Conservation (phyloP, 1,284 basidiomycete species). For the Pyrrhoderma noxium region DNA sequence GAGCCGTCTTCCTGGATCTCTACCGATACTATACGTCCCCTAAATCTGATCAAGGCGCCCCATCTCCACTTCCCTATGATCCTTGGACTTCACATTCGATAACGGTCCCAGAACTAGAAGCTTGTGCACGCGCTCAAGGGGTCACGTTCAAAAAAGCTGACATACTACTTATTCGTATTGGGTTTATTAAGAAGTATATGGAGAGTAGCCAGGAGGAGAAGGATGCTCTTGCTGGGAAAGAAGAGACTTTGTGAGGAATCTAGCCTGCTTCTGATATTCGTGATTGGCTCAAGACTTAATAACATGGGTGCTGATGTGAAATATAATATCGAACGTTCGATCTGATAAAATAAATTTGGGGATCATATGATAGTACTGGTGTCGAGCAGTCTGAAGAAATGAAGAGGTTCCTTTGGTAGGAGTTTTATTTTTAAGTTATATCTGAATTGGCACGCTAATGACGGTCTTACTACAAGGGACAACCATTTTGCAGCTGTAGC, state of each 20-base stretch:
- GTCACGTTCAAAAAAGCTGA: conserved; percentile 53
- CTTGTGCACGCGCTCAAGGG: conserved; percentile 54
- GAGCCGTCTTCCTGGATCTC: conserved; percentile 63
- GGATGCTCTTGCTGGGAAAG: conserved; percentile 34
- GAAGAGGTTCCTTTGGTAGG: conserved; percentile 63
- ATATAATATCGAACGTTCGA: too few species aligned
- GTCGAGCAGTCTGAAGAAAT: conserved; percentile 64
- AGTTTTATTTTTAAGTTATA: conserved; percentile 17
- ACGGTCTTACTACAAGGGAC: conserved; percentile 41
- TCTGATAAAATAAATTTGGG: neutral
- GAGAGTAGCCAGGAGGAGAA: conserved; percentile 38
- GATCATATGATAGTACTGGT: conserved; percentile 39
- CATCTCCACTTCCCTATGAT: conserved; percentile 45
- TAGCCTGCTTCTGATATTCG: too few species aligned
- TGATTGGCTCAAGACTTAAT: too few species aligned
- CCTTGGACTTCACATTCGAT: conserved; percentile 57
- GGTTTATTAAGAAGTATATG: conserved; percentile 61
- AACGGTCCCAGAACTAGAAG: conserved; percentile 49
- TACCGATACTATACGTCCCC: conserved; percentile 40
- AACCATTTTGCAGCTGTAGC: conserved; percentile 72
- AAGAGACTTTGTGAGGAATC: conserved; percentile 46
- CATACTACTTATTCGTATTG: conserved; percentile 54
- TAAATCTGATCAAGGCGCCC: conserved; percentile 27
- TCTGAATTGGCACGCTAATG: neutral
- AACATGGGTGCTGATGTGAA: too few species aligned